phyloP scores from a whole-genome alignment of 352 stramenopile species.

The Phytophthora foliorum region DNA sequence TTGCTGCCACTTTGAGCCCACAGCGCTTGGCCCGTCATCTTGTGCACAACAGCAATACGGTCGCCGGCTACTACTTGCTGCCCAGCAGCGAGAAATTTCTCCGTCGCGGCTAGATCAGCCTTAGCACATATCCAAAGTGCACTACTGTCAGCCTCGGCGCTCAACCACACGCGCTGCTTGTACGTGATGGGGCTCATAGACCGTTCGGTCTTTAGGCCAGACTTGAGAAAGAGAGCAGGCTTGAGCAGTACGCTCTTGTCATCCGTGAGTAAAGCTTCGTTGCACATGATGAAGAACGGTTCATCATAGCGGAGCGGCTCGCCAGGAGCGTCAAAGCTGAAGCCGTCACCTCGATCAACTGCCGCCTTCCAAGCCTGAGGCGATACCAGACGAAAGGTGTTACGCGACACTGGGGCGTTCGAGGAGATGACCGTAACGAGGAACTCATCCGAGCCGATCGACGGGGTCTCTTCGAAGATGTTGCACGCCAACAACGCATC shows the following conservation, averaged over 20 bases:
- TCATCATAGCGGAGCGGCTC: slow-evolving; percentile 78
- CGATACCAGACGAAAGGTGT: slow-evolving; percentile 79
- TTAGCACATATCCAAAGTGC: slow-evolving; percentile 79
- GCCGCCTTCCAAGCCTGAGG: slow-evolving; percentile 49
- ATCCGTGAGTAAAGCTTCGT: slow-evolving; percentile 82
- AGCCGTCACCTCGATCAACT: slow-evolving; percentile 35
- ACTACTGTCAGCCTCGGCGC: slow-evolving; percentile 66
- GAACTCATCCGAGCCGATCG: slow-evolving; percentile 82
- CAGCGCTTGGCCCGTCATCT: slow-evolving; percentile 86
- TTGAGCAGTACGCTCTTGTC: slow-evolving; percentile 78
- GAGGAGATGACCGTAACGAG: slow-evolving; percentile 48
- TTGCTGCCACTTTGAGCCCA: slow-evolving; percentile 61
- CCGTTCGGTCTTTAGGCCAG: slow-evolving; percentile 79
- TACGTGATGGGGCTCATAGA: slow-evolving; percentile 91
- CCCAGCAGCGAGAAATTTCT: slow-evolving; percentile 76
- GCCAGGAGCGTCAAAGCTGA: slow-evolving; percentile 30
- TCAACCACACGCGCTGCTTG: slow-evolving; percentile 84
- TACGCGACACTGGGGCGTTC: slow-evolving; percentile 49
- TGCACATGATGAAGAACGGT: slow-evolving; percentile 84
- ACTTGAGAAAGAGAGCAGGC: slow-evolving; percentile 85
- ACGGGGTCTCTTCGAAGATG: slow-evolving; percentile 86
- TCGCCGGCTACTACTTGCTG: slow-evolving; percentile 58
- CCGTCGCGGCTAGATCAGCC: slow-evolving; percentile 66
- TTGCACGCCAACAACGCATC: slow-evolving; percentile 70
- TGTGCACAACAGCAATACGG: slow-evolving; percentile 73